Evolutionary conservation across 2,329 filamentous ascomycete species (phyloP).

Genomic region (Orbilia ellipsospora): DNA sequence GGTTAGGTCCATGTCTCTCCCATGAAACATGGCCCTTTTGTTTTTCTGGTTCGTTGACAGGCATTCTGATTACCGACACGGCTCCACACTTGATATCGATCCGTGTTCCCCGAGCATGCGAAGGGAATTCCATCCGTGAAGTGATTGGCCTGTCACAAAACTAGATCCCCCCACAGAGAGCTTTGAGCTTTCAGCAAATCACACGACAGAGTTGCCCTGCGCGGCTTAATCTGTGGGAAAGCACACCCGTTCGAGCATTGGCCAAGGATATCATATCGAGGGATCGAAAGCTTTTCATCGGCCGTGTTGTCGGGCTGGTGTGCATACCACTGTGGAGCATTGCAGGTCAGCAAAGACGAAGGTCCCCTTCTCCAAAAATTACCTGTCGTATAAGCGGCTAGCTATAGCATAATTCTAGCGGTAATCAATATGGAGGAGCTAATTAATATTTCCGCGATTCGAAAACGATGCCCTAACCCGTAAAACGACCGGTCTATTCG

Average conservation of each 20-base stretch:
- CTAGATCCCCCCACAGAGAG: conserved; percentile 35
- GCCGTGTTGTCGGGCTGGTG: conserved; percentile 2
- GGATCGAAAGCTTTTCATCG: too few species aligned
- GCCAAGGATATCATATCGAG: not conserved
- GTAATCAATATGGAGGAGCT: too few species aligned
- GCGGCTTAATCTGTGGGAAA: conserved; percentile 29
- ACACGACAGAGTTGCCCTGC: conserved; percentile 48
- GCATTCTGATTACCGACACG: conserved; percentile 46
- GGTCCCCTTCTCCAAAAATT: too few species aligned
- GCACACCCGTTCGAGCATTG: not conserved
- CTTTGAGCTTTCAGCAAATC: conserved; percentile 35
- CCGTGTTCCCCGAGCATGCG: conserved; percentile 53
- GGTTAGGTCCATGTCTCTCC: conserved; percentile 43
- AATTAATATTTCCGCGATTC: too few species aligned
- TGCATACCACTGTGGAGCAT: not conserved
- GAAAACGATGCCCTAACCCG: conserved; percentile 11
- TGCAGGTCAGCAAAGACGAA: conserved; percentile 10
- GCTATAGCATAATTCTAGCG: too few species aligned
- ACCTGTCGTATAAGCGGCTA: too few species aligned
- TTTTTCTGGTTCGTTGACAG: conserved; percentile 51
- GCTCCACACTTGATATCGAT: conserved; percentile 53
- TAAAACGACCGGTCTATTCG: conserved; percentile 4
- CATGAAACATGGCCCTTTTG: conserved; percentile 45
- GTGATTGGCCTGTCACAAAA: conserved; percentile 47
- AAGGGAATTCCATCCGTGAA: conserved; percentile 32